Evolutionary conservation across 352 stramenopile species (phyloP), one percentile per base, ranked within the genome.

Genomic region (Globisporangium splendens): DNA sequence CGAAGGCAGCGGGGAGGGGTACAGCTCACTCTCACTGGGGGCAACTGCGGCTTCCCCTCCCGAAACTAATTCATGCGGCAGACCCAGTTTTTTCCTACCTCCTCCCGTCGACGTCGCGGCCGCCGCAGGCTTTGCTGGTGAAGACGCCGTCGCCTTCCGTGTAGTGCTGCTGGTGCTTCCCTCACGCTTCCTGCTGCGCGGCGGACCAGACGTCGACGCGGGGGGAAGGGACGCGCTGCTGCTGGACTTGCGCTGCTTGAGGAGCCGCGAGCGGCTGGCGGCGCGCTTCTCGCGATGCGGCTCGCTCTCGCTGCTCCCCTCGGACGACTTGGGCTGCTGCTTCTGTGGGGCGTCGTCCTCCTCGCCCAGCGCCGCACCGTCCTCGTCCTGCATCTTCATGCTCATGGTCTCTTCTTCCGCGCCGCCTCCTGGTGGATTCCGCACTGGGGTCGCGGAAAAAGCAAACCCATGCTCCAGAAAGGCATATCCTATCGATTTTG

Each of bases 351-450:
- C 3, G 44, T 61, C 56, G 4, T 50, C 53, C 3, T 28, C 43
- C 22, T 39, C 41, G 14, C 24, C 51, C 12, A 47, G 28, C 21
- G 21, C 31, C 44, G 44, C 46, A 56, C 62, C 49, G 51, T 77
- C 65, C 39, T 69, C 62, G 46, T 69, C 57, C 49, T 56, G 62
- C 62, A 69, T 65, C 44, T 58, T 66, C 70, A 78, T 73, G 43
- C 70, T 75, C 69, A 77, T 77, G 1, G 43, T 14, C 38, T 20
- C 24, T 14, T 20, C 20, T 20, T 28, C 38, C 21, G 22, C 12
- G 18, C 50, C 28, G 22, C 14, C 24, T 48, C 20, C 17, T 56
- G 35, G 35, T 22, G 35, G 10, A 53, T 18, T 18, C 0, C 47
- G 47, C 47, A 39, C 47, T 39, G 47, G 31, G 28, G 28, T 35